Evolutionary conservation across 345 rosid species (phyloP).

Genomic region (Eucalyptus cladocalyx): DNA sequence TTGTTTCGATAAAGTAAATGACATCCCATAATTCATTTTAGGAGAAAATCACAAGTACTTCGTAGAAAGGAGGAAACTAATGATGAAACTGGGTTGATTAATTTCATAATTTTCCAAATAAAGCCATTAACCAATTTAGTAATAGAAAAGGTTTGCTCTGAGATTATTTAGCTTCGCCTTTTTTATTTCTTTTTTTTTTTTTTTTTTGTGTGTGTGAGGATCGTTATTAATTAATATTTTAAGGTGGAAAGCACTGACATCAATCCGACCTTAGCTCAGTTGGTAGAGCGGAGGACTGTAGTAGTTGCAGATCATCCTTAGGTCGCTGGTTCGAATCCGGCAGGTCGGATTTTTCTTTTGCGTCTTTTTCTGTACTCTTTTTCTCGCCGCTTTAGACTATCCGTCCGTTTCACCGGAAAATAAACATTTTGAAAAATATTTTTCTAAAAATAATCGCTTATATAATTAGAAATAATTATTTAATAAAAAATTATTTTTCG

Average conservation of each 20-base stretch:
- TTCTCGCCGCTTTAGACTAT: background rate
- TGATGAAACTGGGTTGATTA: background rate
- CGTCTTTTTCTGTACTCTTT: background rate
- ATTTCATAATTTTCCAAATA: background rate
- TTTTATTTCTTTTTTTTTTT: fast-evolving
- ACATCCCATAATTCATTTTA: background rate
- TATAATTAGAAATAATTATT: background rate
- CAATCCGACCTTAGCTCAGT: slow-evolving; percentile 97
- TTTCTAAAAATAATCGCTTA: background rate
- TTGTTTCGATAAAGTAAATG: background rate
- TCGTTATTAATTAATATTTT: fast-evolving
- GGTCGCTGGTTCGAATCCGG: slow-evolving; percentile 53
- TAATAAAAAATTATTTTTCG: fast-evolving
- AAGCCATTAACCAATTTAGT: background rate
- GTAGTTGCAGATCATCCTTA: slow-evolving; percentile 18
- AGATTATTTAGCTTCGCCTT: background rate
- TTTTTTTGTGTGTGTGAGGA: too few species aligned
- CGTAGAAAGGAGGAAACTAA: background rate
- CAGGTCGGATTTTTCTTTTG: slow-evolving; percentile 13
- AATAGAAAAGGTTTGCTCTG: background rate
- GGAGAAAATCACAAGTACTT: background rate
- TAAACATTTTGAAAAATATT: background rate
- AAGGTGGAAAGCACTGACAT: fast-evolving
- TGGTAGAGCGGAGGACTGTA: slow-evolving; percentile 99
- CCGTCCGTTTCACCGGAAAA: background rate